phyloP scores from a whole-genome alignment of 352 stramenopile genomes.

The Globisporangium cystogenes region DNA sequence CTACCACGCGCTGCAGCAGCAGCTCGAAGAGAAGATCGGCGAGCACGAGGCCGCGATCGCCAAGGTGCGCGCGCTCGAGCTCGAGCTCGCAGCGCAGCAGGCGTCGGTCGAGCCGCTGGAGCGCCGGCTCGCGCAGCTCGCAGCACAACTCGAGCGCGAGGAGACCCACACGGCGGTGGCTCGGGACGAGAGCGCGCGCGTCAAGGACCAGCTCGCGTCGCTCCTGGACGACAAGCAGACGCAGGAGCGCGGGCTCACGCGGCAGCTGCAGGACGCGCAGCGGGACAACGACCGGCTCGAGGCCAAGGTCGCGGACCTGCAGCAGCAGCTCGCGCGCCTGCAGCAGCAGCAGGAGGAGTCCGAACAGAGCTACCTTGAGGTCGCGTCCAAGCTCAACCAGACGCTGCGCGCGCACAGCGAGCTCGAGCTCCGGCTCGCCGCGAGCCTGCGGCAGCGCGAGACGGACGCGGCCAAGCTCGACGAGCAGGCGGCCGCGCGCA shows the following conservation, averaged over 20 bases:
- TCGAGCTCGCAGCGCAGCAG: conserved; percentile 29
- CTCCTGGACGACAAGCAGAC: conserved; percentile 46
- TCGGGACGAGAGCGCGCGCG: conserved; percentile 45
- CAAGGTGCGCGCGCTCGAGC: conserved; percentile 48
- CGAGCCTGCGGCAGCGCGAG: conserved; percentile 1
- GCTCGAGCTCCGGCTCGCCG: conserved; percentile 10
- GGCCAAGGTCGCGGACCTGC: conserved; percentile 35
- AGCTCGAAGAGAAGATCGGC: conserved; percentile 42
- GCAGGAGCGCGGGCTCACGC: conserved; percentile 29
- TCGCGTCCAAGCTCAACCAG: conserved; percentile 55
- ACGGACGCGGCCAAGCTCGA: background rate
- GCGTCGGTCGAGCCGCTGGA: conserved; percentile 21
- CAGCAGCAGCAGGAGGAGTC: conserved; percentile 55
- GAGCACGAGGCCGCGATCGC: conserved; percentile 39
- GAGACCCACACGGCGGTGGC: conserved; percentile 43
- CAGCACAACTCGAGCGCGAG: conserved; percentile 25
- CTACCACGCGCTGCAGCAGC: conserved; percentile 43
- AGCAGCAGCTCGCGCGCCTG: conserved; percentile 30
- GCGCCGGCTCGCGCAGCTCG: conserved; percentile 22
- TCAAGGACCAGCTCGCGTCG: conserved; percentile 40
- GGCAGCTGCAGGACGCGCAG: conserved; percentile 15
- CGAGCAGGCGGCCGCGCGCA: background rate
- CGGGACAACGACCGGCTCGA: conserved; percentile 21
- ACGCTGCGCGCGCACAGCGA: conserved; percentile 29
- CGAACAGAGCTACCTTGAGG: conserved; percentile 48